Evolutionary conservation across 2,329 filamentous ascomycete genomes (phyloP).

Genomic region (Tolypocladium tundrense): DNA sequence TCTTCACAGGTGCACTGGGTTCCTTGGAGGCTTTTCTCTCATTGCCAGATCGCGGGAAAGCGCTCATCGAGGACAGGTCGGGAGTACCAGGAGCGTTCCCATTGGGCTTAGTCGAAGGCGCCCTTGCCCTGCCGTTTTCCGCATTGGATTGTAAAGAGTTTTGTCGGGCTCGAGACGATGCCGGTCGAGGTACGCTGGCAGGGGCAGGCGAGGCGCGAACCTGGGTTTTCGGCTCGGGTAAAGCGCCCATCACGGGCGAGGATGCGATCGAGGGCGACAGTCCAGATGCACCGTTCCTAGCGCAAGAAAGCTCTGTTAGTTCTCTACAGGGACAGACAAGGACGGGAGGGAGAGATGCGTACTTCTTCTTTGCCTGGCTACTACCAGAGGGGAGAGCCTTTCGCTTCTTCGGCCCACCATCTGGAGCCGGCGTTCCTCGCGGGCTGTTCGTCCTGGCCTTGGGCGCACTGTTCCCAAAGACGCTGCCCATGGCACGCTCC

Average conservation of each 20-base stretch:
- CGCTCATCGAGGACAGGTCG: constrained; percentile 23
- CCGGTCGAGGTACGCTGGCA: constrained; percentile 44
- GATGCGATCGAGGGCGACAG: constrained; percentile 64
- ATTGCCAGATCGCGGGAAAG: constrained; percentile 16
- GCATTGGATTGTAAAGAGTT: constrained; percentile 56
- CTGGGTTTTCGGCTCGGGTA: constrained; percentile 48
- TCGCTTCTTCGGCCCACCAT: constrained; percentile 57
- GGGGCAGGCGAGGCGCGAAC: constrained; percentile 51
- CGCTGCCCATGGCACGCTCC: constrained; percentile 59
- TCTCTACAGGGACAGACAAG: neutral
- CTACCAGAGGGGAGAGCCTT: constrained; percentile 57
- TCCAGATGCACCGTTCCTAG: constrained; percentile 29
- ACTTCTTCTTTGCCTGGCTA: constrained; percentile 72
- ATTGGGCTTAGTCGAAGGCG: constrained; percentile 52
- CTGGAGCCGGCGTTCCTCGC: constrained; percentile 55
- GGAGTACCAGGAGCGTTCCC: constrained; percentile 30
- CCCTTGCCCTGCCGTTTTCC: constrained; percentile 44
- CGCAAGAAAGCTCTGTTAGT: constrained; percentile 10
- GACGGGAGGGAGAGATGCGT: constrained; percentile 18
- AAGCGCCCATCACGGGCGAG: constrained; percentile 62
- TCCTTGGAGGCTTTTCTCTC: constrained; percentile 45
- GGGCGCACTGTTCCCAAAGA: constrained; percentile 37
- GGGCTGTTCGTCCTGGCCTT: constrained; percentile 56
- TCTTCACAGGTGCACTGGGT: constrained; percentile 20
- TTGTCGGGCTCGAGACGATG: constrained; percentile 63